Evolutionary conservation across 2,329 filamentous ascomycete genomes (phyloP).

Genomic region (Alternaria tenuissima): DNA sequence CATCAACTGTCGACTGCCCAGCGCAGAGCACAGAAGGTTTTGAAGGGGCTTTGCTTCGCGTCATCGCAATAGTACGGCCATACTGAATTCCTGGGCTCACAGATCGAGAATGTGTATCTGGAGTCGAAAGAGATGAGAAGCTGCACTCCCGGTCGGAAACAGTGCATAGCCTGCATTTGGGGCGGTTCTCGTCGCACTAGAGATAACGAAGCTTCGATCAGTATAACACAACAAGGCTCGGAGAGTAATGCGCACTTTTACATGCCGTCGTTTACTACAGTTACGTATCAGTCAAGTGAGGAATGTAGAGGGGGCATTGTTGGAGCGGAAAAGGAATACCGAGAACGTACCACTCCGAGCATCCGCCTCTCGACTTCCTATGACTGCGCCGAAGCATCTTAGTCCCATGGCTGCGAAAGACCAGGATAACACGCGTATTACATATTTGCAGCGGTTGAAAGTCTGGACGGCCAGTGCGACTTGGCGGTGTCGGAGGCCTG

Average conservation of each 20-base stretch:
- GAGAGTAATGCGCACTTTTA: constrained; percentile 20
- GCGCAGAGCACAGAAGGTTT: background rate
- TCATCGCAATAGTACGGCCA: background rate
- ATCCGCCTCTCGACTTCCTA: constrained; percentile 31
- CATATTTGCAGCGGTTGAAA: constrained; percentile 1
- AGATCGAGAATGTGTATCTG: background rate
- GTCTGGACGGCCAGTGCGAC: background rate
- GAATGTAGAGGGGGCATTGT: background rate
- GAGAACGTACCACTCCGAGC: constrained; percentile 24
- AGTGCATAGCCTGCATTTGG: constrained; percentile 25
- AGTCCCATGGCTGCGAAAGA: background rate
- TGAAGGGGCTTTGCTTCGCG: background rate
- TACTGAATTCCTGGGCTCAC: background rate
- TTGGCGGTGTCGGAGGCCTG: background rate
- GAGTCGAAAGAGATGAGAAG: constrained; percentile 7
- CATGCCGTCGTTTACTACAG: constrained; percentile 29
- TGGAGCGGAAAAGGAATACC: background rate
- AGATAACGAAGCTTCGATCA: background rate
- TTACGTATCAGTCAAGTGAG: background rate
- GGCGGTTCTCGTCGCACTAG: constrained; percentile 34
- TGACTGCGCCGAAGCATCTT: constrained; percentile 34
- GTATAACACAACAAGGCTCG: background rate
- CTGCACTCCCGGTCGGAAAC: constrained; percentile 27
- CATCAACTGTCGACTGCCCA: background rate
- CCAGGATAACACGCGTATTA: constrained; percentile 20